Conservation (phyloP, 2,329 filamentous ascomycete genomes). For the Saccharata proteae region DNA sequence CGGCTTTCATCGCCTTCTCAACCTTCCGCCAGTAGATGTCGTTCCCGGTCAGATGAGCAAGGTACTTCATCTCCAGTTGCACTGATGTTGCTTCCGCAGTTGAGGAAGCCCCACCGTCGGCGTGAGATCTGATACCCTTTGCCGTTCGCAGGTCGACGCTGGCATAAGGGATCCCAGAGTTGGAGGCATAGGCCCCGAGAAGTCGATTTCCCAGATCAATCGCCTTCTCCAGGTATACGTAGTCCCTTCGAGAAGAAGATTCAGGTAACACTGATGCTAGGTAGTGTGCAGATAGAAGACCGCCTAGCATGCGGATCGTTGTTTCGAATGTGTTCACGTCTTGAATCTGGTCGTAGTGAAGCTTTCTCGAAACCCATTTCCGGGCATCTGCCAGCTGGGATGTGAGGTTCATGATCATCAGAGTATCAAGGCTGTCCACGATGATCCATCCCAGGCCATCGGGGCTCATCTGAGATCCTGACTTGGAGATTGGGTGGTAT, state of each 20-base stretch:
- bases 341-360: constrained; percentile 84
- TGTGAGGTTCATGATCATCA: constrained; percentile 97
- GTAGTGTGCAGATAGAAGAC: constrained; percentile 85
- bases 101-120: constrained; percentile 76
- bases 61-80: constrained; percentile 94
- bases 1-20: constrained; percentile 81
- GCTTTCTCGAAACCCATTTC: constrained; percentile 70
- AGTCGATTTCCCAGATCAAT: constrained; percentile 83
- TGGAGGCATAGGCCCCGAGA: constrained; percentile 75
- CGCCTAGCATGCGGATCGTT: constrained; percentile 93
- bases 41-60: constrained; percentile 89
- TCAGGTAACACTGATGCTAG: constrained; percentile 72
- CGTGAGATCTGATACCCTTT: constrained; percentile 67
- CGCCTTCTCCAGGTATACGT: constrained; percentile 91
- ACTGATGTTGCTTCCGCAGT: constrained; percentile 87
- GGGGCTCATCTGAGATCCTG: constrained; percentile 67
- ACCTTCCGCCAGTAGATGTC: constrained; percentile 82
- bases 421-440: constrained; percentile 85
- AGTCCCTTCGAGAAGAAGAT: constrained; percentile 67
- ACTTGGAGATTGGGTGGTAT: constrained; percentile 73
- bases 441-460: constrained; percentile 97
- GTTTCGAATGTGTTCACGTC: constrained; percentile 98
- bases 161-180: constrained; percentile 76
- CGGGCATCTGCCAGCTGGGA: constrained; percentile 71
- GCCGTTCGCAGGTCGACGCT: constrained; percentile 77